Percentiles rank a stretch among this genome's conserved stretches.
Evolutionary conservation across 192 early-diverging fungal genomes (phyloP).

Genomic region (Podila minutissima): DNA sequence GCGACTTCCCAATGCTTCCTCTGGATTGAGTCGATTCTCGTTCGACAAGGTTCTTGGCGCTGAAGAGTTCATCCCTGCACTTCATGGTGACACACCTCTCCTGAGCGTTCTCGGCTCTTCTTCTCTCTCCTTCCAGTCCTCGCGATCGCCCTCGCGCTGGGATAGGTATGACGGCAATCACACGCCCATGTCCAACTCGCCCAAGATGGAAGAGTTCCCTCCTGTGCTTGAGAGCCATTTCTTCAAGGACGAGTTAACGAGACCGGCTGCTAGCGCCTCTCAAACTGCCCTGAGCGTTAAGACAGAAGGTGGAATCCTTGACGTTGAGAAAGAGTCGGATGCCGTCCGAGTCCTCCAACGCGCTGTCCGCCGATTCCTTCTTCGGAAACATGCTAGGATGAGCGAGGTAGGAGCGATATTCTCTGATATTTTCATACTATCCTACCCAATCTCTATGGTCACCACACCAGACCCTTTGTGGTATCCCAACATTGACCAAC

Average conservation of each 20-base stretch:
- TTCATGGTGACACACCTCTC: not conserved
- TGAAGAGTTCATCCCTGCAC: not conserved
- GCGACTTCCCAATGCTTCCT: constrained; percentile 20
- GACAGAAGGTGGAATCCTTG: constrained; percentile 19
- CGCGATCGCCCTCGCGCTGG: constrained; percentile 16
- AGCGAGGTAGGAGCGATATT: constrained; percentile 1
- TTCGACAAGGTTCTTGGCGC: constrained; percentile 21
- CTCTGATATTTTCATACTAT: not conserved
- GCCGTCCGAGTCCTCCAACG: constrained; percentile 46
- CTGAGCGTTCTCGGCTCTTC: not conserved
- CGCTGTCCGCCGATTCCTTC: constrained; percentile 39
- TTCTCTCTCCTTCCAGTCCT: constrained; percentile 1
- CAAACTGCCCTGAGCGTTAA: constrained; percentile 5
- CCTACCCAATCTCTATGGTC: not conserved
- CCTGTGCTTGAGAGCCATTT: not conserved
- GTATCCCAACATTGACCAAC: too few relatives aligned
- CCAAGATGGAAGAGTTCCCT: constrained; percentile 11
- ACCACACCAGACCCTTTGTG: not conserved
- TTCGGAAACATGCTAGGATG: constrained; percentile 16
- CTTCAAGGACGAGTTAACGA: too few relatives aligned
- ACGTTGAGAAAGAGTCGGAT: not conserved
- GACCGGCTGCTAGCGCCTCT: not conserved
- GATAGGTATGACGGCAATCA: constrained; percentile 17
- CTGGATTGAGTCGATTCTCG: constrained; percentile 8
- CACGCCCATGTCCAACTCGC: constrained; percentile 28